Evolutionary conservation across 345 rosid genomes (phyloP).

Genomic region (Barbarea vulgaris): DNA sequence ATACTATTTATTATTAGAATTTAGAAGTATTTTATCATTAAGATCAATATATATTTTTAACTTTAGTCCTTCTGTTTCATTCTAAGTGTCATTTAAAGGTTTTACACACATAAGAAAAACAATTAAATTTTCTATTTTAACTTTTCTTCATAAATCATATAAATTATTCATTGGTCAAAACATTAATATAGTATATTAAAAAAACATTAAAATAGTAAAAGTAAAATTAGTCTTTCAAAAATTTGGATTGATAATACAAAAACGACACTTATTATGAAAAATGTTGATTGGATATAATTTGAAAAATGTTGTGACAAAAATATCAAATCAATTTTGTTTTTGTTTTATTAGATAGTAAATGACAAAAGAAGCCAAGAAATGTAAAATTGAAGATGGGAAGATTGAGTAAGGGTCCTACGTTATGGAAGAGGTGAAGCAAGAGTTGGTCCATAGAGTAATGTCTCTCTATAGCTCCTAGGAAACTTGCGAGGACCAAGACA

Average conservation of each 20-base stretch:
- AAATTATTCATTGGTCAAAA: too few species aligned
- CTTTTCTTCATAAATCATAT: too few species aligned
- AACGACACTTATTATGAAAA: too few species aligned
- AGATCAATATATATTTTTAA: background rate
- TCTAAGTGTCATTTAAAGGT: too few species aligned
- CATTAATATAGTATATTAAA: too few species aligned
- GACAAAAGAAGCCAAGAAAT: slow-evolving; percentile 23
- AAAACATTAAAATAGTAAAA: too few species aligned
- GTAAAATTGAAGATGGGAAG: background rate
- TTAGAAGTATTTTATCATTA: background rate
- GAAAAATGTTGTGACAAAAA: background rate
- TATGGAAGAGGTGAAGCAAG: slow-evolving; percentile 33
- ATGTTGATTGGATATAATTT: background rate
- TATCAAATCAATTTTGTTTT: background rate
- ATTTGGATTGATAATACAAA: too few species aligned
- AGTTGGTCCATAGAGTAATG: slow-evolving; percentile 29
- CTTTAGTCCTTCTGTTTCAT: too few species aligned
- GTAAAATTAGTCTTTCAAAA: too few species aligned
- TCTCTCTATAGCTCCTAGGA: slow-evolving; percentile 32
- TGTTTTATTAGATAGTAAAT: slow-evolving; percentile 15
- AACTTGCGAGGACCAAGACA: slow-evolving; percentile 15
- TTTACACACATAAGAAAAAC: too few species aligned
- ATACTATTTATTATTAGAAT: background rate
- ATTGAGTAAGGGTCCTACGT: slow-evolving; percentile 36
- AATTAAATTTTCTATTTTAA: too few species aligned